Conservation (phyloP, 83 land plant species). For the Picea abies region DNA sequence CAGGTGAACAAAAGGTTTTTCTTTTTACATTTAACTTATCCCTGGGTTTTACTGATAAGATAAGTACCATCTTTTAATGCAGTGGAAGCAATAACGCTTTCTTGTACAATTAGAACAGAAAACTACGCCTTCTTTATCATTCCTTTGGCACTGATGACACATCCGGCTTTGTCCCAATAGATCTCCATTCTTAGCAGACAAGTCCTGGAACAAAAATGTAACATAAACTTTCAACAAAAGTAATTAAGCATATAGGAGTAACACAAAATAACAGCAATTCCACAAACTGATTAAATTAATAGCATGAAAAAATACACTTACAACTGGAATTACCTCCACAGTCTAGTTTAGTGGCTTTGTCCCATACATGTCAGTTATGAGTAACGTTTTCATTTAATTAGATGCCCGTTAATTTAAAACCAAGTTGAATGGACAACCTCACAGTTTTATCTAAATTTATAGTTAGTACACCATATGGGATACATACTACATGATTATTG, state of each 20-base stretch:
- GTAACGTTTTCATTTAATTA: too few species aligned
- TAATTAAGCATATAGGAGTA: not conserved
- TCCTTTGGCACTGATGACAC: constrained; percentile 89
- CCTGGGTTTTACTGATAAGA: not conserved
- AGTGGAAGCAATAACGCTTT: constrained; percentile 70
- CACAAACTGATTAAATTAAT: not conserved
- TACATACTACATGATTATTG: too few species aligned
- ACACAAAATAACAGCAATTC: not conserved
- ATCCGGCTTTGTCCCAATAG: constrained; percentile 22
- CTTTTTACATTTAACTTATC: not conserved
- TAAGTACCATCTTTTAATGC: constrained; percentile 58
- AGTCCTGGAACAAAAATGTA: not conserved
- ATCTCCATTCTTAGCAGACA: constrained; percentile 3
- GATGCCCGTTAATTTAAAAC: too few species aligned
- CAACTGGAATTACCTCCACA: too few species aligned
- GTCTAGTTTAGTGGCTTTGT: too few species aligned
- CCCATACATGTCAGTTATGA: too few species aligned
- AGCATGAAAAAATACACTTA: not conserved
- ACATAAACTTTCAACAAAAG: not conserved
- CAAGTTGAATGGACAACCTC: too few species aligned
- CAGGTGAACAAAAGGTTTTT: too few species aligned
- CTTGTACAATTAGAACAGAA: constrained; percentile 50
- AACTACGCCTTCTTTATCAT: constrained; percentile 74
- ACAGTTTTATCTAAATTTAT: too few species aligned
- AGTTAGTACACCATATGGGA: too few species aligned